phyloP scores from a whole-genome alignment of 495 filamentous ascomycete genomes.

The Xylaria telfairii region DNA sequence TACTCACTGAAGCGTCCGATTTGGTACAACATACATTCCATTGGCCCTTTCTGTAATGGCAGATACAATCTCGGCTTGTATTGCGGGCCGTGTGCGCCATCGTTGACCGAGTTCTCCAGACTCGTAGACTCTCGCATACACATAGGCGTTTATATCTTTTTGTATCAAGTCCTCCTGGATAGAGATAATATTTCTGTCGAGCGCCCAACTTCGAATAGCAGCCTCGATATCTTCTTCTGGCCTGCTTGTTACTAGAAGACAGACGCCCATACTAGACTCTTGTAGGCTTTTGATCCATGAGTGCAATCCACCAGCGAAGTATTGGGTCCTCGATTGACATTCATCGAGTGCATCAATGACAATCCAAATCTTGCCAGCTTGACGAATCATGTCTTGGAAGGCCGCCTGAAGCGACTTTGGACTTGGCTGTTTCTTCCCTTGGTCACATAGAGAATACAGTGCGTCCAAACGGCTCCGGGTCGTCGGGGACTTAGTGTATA shows the following conservation, averaged over 20 bases:
- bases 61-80: neutral
- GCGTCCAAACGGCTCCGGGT: neutral
- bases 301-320: neutral
- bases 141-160: neutral
- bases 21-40: constrained; percentile 17
- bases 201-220: neutral
- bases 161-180: neutral
- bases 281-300: neutral
- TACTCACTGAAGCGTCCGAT: too few relatives aligned
- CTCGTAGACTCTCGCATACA: neutral
- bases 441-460: neutral
- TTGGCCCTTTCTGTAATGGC: neutral
- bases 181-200: neutral
- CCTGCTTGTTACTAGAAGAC: neutral
- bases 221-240: constrained; percentile 7
- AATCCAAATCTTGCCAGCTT: neutral
- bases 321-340: neutral
- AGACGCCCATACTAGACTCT: neutral
- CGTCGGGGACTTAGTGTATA: neutral
- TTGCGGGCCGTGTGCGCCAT: neutral
- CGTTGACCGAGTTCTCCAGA: neutral
- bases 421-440: neutral
- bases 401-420: neutral
- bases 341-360: constrained; percentile 7
- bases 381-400: neutral